Percentiles rank a stretch among this genome's conserved stretches.
These are phyloP conservation scores for Aspergillus viridinutans DNA, from an alignment of 2,329 filamentous ascomycete species.

Conservation along the genomic window DNA sequence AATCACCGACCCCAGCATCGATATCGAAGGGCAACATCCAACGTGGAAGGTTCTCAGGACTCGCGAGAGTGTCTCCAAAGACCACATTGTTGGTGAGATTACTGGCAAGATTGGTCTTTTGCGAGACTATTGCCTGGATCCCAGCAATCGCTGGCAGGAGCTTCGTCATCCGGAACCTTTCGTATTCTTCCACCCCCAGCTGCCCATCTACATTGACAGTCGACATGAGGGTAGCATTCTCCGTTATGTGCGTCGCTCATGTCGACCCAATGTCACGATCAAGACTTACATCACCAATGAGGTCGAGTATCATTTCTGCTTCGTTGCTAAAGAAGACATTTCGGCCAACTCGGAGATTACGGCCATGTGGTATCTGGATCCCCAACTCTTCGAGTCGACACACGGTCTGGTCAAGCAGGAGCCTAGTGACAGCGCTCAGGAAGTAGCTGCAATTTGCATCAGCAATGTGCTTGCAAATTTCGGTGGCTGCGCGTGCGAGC, in stretches of 20 bases:
- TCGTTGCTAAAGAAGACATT: conserved; percentile 77
- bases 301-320: conserved; percentile 86
- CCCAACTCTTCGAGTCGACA: conserved; percentile 34
- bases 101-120: conserved; percentile 73
- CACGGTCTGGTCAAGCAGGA: conserved; percentile 42
- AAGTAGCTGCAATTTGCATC: conserved; percentile 42
- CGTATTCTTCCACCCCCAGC: conserved; percentile 79
- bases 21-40: conserved; percentile 55
- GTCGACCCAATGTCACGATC: conserved; percentile 80
- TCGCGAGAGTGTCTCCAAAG: conserved; percentile 48
- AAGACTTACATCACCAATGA: conserved; percentile 78
- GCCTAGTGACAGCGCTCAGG: conserved; percentile 35
- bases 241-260: conserved; percentile 88
- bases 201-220: conserved; percentile 91
- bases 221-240: conserved; percentile 79
- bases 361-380: conserved; percentile 46
- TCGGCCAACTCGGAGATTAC: conserved; percentile 50
- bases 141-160: conserved; percentile 64
- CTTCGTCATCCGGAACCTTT: conserved; percentile 60
- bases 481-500: conserved; percentile 46
- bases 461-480: conserved; percentile 48
- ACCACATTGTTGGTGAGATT: conserved; percentile 64
- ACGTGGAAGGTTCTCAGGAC: conserved; percentile 62
- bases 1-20: conserved; percentile 46
- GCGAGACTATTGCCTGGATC: conserved; percentile 65